phyloP scores from a whole-genome alignment of 2,329 filamentous ascomycete species.

The Ascochyta lentis region DNA sequence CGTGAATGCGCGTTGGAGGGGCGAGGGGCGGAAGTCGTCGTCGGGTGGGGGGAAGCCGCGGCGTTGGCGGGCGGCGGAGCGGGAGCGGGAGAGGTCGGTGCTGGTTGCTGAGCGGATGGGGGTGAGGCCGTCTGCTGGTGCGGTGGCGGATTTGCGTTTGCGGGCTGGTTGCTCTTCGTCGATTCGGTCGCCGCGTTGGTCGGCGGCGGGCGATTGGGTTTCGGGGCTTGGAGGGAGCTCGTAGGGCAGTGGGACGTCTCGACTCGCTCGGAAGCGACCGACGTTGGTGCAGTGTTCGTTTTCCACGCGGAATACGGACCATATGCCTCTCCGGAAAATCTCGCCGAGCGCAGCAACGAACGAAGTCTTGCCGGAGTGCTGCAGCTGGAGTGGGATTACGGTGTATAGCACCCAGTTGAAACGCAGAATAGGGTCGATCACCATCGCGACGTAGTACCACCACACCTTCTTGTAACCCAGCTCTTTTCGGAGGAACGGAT shows the following conservation, averaged over 20 bases:
- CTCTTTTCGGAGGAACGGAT: conserved; percentile 70
- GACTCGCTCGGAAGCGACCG: conserved; percentile 83
- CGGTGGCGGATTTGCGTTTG: conserved; percentile 10
- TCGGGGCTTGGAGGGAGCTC: conserved; percentile 50
- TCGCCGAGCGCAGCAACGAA: conserved; percentile 82
- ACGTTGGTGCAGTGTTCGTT: conserved; percentile 93
- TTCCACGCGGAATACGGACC: conserved; percentile 92
- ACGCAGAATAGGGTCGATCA: conserved; percentile 81
- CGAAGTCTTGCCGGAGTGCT: conserved; percentile 82
- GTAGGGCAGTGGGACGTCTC: conserved; percentile 88
- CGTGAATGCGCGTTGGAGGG: conserved; percentile 53
- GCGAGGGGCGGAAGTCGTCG: conserved; percentile 36
- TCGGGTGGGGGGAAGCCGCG: conserved; percentile 19
- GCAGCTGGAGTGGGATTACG: conserved; percentile 77
- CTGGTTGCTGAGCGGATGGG: conserved; percentile 19
- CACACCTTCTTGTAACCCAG: conserved; percentile 79
- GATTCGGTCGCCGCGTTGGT: conserved; percentile 14
- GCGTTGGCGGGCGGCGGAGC: conserved; percentile 26
- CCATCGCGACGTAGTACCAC: conserved; percentile 87
- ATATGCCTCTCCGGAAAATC: conserved; percentile 83
- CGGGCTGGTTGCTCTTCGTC: conserved; percentile 43
- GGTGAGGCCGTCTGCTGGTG: conserved; percentile 11
- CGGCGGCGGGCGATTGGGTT: conserved; percentile 3
- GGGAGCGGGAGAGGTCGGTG: conserved; percentile 24
- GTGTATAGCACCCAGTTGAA: conserved; percentile 96